A percentile compares a stretch with the other conserved stretches of the same genome.
Conservation (phyloP, 345 rosid species). For the Kandelia obovata region DNA sequence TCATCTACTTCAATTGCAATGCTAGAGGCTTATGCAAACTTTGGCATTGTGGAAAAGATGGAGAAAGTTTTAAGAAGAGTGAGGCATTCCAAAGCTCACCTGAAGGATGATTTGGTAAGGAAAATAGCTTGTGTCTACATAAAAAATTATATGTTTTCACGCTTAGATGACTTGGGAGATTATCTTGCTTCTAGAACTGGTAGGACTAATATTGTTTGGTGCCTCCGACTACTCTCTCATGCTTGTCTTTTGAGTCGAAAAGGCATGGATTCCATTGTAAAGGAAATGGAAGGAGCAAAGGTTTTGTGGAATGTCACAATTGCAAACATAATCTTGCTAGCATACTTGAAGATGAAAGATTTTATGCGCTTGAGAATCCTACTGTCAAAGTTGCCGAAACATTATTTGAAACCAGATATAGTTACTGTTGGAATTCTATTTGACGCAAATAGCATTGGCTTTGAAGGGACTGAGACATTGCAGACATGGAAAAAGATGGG, state of each 20-base stretch:
- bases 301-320: slow-evolving; percentile 48
- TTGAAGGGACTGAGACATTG: slow-evolving; percentile 35
- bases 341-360: slow-evolving; percentile 54
- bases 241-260: slow-evolving; percentile 55
- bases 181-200: slow-evolving; percentile 42
- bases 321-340: slow-evolving; percentile 46
- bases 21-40: slow-evolving; percentile 60
- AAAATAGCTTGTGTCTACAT: slow-evolving; percentile 60
- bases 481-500: slow-evolving; percentile 52
- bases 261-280: slow-evolving; percentile 51
- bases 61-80: slow-evolving; percentile 43
- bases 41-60: slow-evolving; percentile 57
- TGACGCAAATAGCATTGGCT: slow-evolving; percentile 41
- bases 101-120: slow-evolving; percentile 52
- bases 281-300: slow-evolving; percentile 49
- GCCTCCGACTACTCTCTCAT: slow-evolving; percentile 55
- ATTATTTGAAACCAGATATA: slow-evolving; percentile 53
- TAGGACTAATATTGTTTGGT: slow-evolving; percentile 52
- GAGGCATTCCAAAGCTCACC: slow-evolving; percentile 23
- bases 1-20: slow-evolving; percentile 49
- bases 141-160: slow-evolving; percentile 60
- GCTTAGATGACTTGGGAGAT: slow-evolving; percentile 50
- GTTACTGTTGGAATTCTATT: slow-evolving; percentile 59
- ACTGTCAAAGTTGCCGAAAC: slow-evolving; percentile 28
- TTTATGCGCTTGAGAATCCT: slow-evolving; percentile 38